phyloP scores from a whole-genome alignment of 352 stramenopile genomes.

The Blastocystis sp. region DNA sequence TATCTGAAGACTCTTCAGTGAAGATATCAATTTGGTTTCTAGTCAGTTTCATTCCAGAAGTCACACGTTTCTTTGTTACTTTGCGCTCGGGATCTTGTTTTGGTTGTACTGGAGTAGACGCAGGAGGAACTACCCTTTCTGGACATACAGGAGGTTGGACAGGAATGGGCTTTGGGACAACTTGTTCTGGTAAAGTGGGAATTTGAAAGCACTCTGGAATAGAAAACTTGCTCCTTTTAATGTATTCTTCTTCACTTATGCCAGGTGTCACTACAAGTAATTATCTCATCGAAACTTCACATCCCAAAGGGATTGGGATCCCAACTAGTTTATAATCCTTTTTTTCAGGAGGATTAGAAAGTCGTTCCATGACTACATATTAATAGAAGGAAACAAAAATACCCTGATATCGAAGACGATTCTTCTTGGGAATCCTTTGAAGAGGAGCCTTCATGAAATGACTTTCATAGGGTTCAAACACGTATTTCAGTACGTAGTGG shows the following conservation, averaged over 20 bases:
- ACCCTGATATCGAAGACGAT: conserved; percentile 27
- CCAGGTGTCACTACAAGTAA: neutral
- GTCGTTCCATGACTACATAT: conserved; percentile 1
- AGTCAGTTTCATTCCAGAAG: conserved; percentile 39
- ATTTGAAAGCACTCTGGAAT: conserved; percentile 55
- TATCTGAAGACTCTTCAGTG: neutral
- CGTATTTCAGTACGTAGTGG: conserved; percentile 54
- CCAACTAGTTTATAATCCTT: conserved; percentile 9
- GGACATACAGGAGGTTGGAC: neutral
- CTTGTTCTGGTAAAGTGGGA: neutral
- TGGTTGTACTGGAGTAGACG: too few species aligned
- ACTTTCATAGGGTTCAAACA: conserved; percentile 37
- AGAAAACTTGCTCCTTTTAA: conserved; percentile 1
- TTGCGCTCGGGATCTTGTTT: neutral
- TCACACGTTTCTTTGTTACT: conserved; percentile 6
- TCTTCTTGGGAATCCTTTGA: conserved; percentile 37
- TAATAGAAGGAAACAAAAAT: neutral
- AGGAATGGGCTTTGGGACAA: neutral
- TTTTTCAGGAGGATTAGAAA: neutral
- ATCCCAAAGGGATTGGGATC: neutral
- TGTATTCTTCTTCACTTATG: neutral
- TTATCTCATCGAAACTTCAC: neutral
- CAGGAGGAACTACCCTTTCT: neutral
- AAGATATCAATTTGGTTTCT: conserved; percentile 39
- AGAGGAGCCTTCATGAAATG: neutral